A percentile compares a stretch with the other conserved stretches of the same genome.
These are phyloP conservation scores for Penicillium paneum DNA, from an alignment of 2,329 filamentous ascomycete genomes.

Conservation along the genomic window DNA sequence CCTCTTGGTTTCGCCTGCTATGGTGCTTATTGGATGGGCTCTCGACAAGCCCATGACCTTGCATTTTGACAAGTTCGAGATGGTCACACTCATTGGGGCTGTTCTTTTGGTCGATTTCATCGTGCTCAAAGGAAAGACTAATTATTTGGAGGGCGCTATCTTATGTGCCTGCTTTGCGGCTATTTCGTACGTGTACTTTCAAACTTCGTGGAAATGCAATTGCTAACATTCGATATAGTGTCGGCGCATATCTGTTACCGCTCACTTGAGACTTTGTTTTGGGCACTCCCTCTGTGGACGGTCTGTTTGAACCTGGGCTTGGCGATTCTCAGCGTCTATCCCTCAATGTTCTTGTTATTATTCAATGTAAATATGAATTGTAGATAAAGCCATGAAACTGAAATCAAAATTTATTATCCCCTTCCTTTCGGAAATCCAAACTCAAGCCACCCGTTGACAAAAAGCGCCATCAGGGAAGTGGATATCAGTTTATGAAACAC, in stretches of 20 bases:
- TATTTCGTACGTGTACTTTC: constrained; percentile 14
- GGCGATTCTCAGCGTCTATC: neutral
- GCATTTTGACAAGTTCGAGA: constrained; percentile 17
- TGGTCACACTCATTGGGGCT: constrained; percentile 15
- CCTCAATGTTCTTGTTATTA: neutral
- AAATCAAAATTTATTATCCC: neutral
- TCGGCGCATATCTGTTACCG: constrained; percentile 16
- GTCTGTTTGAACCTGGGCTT: neutral
- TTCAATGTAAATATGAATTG: constrained; percentile 1
- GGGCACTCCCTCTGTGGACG: too few relatives aligned
- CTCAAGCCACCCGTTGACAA: neutral
- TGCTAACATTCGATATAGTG: constrained; percentile 5
- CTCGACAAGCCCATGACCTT: constrained; percentile 38
- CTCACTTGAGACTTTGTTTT: neutral
- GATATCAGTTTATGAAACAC: neutral
- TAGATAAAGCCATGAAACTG: neutral
- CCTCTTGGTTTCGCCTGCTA: constrained; percentile 66
- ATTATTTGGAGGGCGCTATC: constrained; percentile 19
- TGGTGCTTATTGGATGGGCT: constrained; percentile 70
- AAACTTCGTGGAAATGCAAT: neutral
- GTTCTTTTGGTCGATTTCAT: constrained; percentile 18
- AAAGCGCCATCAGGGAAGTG: neutral
- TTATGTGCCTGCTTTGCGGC: constrained; percentile 19
- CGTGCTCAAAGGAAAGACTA: constrained; percentile 18
- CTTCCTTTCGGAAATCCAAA: neutral